phyloP scores from a whole-genome alignment of 306 rosid species.

The Erythrophleum fordii region DNA sequence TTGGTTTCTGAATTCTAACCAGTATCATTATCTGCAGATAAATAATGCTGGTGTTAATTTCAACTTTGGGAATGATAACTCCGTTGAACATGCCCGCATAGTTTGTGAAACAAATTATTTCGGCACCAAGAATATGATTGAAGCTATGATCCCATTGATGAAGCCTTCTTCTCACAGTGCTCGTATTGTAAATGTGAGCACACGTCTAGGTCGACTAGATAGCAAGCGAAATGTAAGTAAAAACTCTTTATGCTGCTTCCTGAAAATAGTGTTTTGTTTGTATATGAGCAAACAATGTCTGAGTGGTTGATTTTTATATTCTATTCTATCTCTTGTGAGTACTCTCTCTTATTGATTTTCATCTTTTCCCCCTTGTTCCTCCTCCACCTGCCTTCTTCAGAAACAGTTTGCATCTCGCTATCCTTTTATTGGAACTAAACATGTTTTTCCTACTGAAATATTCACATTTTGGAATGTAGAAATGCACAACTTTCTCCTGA shows the following conservation, averaged over 20 bases:
- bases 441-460: not conserved
- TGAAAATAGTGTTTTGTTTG: not conserved
- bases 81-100: conserved; percentile 61
- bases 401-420: not conserved
- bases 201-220: conserved; percentile 72
- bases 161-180: conserved; percentile 76
- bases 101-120: conserved; percentile 79
- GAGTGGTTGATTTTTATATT: no score
- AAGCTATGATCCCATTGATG: conserved; percentile 90
- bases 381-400: not conserved
- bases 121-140: conserved; percentile 81
- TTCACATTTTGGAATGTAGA: not conserved
- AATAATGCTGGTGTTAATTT: conserved; percentile 89
- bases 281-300: not conserved
- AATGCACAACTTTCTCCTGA: not conserved
- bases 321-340: no score
- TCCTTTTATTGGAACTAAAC: not conserved
- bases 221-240: conserved; percentile 82
- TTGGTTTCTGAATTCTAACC: conserved; percentile 20
- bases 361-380: not conserved
- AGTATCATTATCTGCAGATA: conserved; percentile 54
- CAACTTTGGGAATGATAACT: conserved; percentile 70
- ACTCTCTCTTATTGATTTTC: not conserved
- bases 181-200: conserved; percentile 86
- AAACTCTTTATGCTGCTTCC: not conserved